Base-by-base conservation (phyloP, 2,329 filamentous ascomycete genomes). In the Fusarium acutatum region DNA sequence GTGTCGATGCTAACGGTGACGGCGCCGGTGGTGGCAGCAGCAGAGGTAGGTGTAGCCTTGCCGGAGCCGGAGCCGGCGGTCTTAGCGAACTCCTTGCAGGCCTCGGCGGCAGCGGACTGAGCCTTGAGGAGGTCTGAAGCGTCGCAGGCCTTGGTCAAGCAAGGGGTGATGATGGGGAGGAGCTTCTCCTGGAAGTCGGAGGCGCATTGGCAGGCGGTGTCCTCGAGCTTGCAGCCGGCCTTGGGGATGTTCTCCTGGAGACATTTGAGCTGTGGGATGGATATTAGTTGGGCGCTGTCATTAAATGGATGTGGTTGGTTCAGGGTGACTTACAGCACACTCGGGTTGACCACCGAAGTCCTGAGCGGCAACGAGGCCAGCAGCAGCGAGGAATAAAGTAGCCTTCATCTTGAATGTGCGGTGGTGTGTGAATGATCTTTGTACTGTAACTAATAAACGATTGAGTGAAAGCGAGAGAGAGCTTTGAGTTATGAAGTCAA, bases 151-250 rank as follows among this genome's bases (percentile, higher is more conserved):
- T 75, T 70, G 66, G 79, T 64, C 52, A 83, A 64, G 75, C 83
- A 84, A 24, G 77, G 65, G 18, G 78, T 62, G 61, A 81, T 78
- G 49, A 79, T 64, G 40, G 74, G 62, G 28, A 71, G 60, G 38
- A 84, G 79, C 67, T 78, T 73, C 43, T 64, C 64, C 76, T 83
- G 81, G 62, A 78, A 82, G 5, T 65, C 68, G 22, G 79, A n/a
- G 32, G 78, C 73, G 77, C 84, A 86, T 73, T 81, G 80, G 78
- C 85, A 86, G 57, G 74, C 76, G 15, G 80, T 76, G 68, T 85
- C 83, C 56, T 68, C 70, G 72, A 81, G 67, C 8, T 68, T 41
- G 76, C 84, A 86, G 75, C 82, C 82, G 50, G 79, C 78, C 67
- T 80, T 67, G 60, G 77, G 67, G 69, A 86, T 78, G 67, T 79